phyloP scores from a whole-genome alignment of 495 filamentous ascomycete species.

The Penicillium atrosanguineum region DNA sequence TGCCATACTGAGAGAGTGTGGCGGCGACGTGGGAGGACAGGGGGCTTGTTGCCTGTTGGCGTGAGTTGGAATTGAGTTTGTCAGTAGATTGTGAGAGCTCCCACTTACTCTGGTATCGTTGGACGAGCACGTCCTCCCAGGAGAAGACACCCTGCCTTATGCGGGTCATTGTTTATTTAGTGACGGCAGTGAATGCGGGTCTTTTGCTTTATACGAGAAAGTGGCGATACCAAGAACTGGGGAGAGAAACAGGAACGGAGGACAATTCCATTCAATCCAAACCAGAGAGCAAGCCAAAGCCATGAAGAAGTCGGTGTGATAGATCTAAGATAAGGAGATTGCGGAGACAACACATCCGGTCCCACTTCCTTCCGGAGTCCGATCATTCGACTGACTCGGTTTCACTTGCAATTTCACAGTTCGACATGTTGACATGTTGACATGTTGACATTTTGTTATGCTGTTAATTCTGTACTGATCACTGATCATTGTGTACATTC shows the following conservation, averaged over 20 bases:
- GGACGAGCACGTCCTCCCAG: constrained; percentile 47
- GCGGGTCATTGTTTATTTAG: constrained; percentile 31
- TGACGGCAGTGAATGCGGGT: background rate
- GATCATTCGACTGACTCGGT: too few relatives aligned
- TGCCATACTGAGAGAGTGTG: constrained; percentile 6
- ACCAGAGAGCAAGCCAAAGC: background rate
- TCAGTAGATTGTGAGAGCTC: background rate
- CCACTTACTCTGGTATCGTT: constrained; percentile 45
- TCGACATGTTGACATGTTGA: too few relatives aligned
- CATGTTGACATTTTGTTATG: background rate
- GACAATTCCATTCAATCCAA: constrained; percentile 18
- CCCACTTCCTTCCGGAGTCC: background rate
- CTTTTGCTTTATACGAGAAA: background rate
- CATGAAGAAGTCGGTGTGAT: constrained; percentile 5
- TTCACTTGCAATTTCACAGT: too few relatives aligned
- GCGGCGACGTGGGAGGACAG: constrained; percentile 23
- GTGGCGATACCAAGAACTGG: constrained; percentile 4
- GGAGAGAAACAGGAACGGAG: constrained; percentile 15
- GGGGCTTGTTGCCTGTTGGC: constrained; percentile 39
- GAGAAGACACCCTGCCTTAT: constrained; percentile 44
- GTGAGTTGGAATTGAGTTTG: background rate
- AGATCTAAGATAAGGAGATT: constrained; percentile 2
- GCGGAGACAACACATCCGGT: background rate
- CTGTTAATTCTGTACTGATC: background rate
- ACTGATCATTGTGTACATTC: background rate